Evolutionary conservation across 108 stramenopile species (phyloP).

Genomic region (Mayamaea pseudoterrestris): DNA sequence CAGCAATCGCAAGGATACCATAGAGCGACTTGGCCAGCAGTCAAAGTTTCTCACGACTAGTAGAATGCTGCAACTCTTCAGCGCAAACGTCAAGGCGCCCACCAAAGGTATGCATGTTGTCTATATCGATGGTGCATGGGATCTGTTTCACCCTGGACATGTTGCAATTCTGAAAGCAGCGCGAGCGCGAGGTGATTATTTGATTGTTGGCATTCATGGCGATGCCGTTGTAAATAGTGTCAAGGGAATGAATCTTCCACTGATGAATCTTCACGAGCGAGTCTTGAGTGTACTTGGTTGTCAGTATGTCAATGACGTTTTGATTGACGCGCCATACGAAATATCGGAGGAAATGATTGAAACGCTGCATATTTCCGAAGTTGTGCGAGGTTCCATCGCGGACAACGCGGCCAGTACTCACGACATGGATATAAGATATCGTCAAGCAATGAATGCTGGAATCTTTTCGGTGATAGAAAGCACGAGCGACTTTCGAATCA

Average conservation of each 20-base stretch:
- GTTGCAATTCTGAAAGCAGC: conserved; percentile 79
- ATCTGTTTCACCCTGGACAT: conserved; percentile 99
- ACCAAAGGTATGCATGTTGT: conserved; percentile 73
- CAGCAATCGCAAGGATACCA: neutral
- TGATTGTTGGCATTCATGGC: conserved; percentile 96
- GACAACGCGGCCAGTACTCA: conserved; percentile 10
- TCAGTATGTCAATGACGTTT: conserved; percentile 89
- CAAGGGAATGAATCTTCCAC: conserved; percentile 46
- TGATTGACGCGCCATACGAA: conserved; percentile 90
- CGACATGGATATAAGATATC: conserved; percentile 33
- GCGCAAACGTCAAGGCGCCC: conserved; percentile 78
- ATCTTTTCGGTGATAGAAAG: conserved; percentile 33
- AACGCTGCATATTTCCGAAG: conserved; percentile 57
- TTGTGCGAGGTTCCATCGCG: conserved; percentile 45
- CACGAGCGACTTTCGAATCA: conserved; percentile 51
- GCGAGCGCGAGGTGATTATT: conserved; percentile 81
- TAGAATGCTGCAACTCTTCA: conserved; percentile 86
- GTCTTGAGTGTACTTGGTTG: conserved; percentile 89
- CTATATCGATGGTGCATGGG: conserved; percentile 97
- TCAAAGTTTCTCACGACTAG: conserved; percentile 91
- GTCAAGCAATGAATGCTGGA: conserved; percentile 40
- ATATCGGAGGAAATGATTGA: conserved; percentile 91
- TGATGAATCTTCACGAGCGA: conserved; percentile 95
- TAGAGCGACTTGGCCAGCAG: conserved; percentile 11
- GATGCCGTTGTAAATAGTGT: conserved; percentile 86